Evolutionary conservation across 2,329 filamentous ascomycete genomes (phyloP).

Genomic region (Exophiala mesophila): DNA sequence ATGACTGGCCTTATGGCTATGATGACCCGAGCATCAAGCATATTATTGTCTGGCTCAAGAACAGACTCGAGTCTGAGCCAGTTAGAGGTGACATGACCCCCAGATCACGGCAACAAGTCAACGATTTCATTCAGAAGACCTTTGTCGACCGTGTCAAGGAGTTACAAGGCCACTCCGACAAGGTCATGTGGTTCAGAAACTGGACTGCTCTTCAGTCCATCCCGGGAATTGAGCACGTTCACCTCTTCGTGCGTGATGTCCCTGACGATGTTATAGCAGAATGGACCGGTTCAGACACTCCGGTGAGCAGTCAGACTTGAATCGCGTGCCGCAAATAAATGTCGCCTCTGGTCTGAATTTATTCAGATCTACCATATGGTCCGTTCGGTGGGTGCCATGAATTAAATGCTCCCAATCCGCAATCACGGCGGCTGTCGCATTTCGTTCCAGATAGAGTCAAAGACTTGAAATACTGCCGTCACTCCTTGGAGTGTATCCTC

Average conservation of each 20-base stretch:
- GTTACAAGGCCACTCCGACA: slow-evolving; percentile 34
- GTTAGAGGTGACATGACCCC: slow-evolving; percentile 47
- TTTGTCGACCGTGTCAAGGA: slow-evolving; percentile 44
- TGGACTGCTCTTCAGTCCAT: slow-evolving; percentile 59
- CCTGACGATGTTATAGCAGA: slow-evolving; percentile 40
- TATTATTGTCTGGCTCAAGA: slow-evolving; percentile 55
- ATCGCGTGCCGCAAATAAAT: no score
- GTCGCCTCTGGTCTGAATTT: neutral
- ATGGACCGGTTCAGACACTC: slow-evolving; percentile 38
- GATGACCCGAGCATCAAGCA: slow-evolving; percentile 50
- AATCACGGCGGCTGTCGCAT: no score
- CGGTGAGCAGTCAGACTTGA: slow-evolving; percentile 15
- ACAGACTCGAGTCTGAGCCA: slow-evolving; percentile 43
- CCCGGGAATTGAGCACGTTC: slow-evolving; percentile 53
- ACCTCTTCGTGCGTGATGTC: slow-evolving; percentile 49
- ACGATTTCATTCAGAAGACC: slow-evolving; percentile 45
- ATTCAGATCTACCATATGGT: no score
- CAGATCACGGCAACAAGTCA: slow-evolving; percentile 45
- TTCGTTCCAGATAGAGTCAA: slow-evolving; percentile 72
- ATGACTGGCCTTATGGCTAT: slow-evolving; percentile 62
- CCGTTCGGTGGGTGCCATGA: no score
- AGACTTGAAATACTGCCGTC: slow-evolving; percentile 84
- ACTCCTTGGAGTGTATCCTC: slow-evolving; percentile 68
- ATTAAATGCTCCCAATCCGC: no score
- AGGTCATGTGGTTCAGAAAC: slow-evolving; percentile 63